Evolutionary conservation across 805 yeast genomes (phyloP).

Genomic region (Sungouiella thailandica): DNA sequence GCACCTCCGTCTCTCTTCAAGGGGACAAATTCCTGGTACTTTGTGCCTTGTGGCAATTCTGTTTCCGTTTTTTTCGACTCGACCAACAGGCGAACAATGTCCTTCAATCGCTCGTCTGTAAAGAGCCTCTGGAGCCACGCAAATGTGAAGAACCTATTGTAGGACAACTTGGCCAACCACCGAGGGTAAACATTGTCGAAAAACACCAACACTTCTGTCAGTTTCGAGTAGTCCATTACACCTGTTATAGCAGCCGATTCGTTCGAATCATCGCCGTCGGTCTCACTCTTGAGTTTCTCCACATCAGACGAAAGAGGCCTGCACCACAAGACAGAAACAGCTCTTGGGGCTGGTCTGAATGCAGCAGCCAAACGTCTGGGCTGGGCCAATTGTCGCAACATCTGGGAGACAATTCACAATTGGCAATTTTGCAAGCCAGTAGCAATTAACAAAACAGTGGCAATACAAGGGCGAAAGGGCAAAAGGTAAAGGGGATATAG

Average conservation of each 20-base stretch:
- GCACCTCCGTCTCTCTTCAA: constrained; percentile 89
- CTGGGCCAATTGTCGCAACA: background rate
- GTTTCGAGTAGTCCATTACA: constrained; percentile 30
- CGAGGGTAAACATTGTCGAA: constrained; percentile 34
- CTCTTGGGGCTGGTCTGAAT: background rate
- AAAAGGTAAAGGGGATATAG: background rate
- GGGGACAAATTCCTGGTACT: constrained; percentile 59
- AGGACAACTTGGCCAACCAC: constrained; percentile 19
- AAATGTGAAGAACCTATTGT: constrained; percentile 19
- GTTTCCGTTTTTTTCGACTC: constrained; percentile 9
- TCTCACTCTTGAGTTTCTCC: constrained; percentile 27
- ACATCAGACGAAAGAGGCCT: constrained; percentile 19
- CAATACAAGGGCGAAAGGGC: background rate
- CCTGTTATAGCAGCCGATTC: constrained; percentile 36
- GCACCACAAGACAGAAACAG: background rate
- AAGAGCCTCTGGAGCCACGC: constrained; percentile 13
- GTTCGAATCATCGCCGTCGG: constrained; percentile 25
- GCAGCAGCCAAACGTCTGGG: background rate
- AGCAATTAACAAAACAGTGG: no score
- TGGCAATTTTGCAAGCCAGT: no score
- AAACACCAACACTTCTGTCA: constrained; percentile 30
- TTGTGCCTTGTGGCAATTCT: constrained; percentile 29
- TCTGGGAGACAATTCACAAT: no score
- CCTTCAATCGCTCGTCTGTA: constrained; percentile 10
- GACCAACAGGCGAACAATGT: constrained; percentile 14